Base-by-base conservation (phyloP, 768 basidiomycete genomes). In the Kwoniella shandongensis region DNA sequence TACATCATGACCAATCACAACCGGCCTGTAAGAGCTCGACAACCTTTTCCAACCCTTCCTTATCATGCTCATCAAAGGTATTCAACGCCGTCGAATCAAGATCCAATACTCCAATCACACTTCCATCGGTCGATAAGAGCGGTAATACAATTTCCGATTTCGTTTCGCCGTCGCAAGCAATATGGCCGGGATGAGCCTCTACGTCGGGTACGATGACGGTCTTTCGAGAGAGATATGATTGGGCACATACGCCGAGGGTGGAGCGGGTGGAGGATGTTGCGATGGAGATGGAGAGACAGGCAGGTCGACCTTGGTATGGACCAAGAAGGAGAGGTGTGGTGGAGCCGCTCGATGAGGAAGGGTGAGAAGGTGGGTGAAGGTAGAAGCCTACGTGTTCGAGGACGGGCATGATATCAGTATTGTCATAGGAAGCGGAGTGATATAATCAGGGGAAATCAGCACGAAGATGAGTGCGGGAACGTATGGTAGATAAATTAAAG, bases 111-210 rank as follows among this genome's bases (percentile, higher is more conserved):
- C 83, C 81, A 6, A 83, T 65, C 0, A 65, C 47, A 15, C 23
- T 41, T 18, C 3, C 4, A 7, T 48, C 17, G 4, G 12, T 15
- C 25, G 41, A 39, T 41, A 30, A 15, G 17, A 97, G 80, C 6
- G 93, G 93, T 47, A 88, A 79, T 22, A 96, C 92, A 47, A 97
- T 84, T 75, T 98, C 94, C 66, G 88, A 89, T 69, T 86, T 86
- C 1, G 93, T 94, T 51, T 86, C 85, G 20, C 85, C 88, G 65
- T 97, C 92, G 70, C 94, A 97, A 2, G 91, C 76, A 72, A 96
- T 94, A 72, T 98, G 94, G 0, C 93, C 91, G 0, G 89, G 89
- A 70, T 91, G 91, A 10, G 74, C 76, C 23, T 88, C 82, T 18
- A 97, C 91, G 57, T 93, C 83, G 18, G 80, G 77, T 1, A 96